Percentiles rank a stretch among this genome's conserved stretches.
These are phyloP conservation scores for Pleurotus cornucopiae DNA, from an alignment of 768 basidiomycete species.

Conservation along the genomic window DNA sequence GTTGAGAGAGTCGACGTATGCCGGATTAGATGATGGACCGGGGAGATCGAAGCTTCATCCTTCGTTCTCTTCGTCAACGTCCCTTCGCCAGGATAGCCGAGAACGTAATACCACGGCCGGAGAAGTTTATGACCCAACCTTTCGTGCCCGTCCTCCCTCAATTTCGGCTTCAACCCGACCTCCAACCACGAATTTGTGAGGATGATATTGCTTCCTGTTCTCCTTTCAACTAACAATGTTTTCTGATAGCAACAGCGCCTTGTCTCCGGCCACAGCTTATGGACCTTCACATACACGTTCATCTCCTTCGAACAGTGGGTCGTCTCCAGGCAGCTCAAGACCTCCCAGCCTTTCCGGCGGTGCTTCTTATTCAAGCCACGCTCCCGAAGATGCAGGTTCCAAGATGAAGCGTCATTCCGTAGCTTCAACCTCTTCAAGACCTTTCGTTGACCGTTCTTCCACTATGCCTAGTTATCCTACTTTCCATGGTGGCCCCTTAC, in stretches of 20 bases:
- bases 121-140: background rate
- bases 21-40: background rate
- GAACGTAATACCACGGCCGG: background rate
- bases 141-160: background rate
- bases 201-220: background rate
- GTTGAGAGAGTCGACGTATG: slow-evolving; percentile 16
- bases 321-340: slow-evolving; percentile 4
- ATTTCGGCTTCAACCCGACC: background rate
- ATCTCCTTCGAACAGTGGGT: slow-evolving; percentile 4
- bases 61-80: slow-evolving; percentile 26
- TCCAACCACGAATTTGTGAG: background rate
- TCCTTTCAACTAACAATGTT: background rate
- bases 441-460: slow-evolving; percentile 6
- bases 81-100: background rate
- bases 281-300: background rate
- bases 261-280: background rate
- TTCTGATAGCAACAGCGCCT: background rate
- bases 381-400: background rate
- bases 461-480: slow-evolving; percentile 1
- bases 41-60: slow-evolving; percentile 21
- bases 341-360: slow-evolving; percentile 3
- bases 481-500: background rate
- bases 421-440: slow-evolving; percentile 13
- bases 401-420: slow-evolving; percentile 7
- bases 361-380: background rate